phyloP scores from a whole-genome alignment of 352 stramenopile species.

The Bremia lactucae region DNA sequence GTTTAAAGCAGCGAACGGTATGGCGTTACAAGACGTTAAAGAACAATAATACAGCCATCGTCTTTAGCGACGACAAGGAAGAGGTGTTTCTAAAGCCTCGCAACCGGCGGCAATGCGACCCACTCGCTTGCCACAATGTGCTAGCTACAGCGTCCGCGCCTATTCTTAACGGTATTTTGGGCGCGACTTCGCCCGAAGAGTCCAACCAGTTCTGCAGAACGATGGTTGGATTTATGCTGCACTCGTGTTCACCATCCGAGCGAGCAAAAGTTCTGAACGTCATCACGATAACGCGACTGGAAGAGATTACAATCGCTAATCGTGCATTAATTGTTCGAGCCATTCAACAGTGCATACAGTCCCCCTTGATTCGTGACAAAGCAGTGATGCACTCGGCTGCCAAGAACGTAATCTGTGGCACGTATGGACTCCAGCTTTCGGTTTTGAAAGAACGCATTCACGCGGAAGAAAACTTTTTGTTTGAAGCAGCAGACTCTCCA shows the following conservation, averaged over 20 bases:
- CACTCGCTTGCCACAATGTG: slow-evolving; percentile 69
- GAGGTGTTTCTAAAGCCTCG: slow-evolving; percentile 61
- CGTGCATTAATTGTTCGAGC: slow-evolving; percentile 65
- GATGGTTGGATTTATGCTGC: slow-evolving; percentile 82
- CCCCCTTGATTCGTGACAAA: slow-evolving; percentile 59
- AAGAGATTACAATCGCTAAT: slow-evolving; percentile 67
- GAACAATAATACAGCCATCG: slow-evolving; percentile 54
- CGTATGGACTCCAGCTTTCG: slow-evolving; percentile 55
- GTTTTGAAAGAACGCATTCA: slow-evolving; percentile 76
- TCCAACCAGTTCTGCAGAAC: slow-evolving; percentile 69
- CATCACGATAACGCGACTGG: slow-evolving; percentile 48
- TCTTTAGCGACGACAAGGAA: slow-evolving; percentile 62
- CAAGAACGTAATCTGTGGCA: slow-evolving; percentile 61
- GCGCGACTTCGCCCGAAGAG: slow-evolving; percentile 59
- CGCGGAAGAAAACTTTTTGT: slow-evolving; percentile 40
- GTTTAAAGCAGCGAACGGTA: slow-evolving; percentile 68
- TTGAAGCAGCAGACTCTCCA: slow-evolving; percentile 22
- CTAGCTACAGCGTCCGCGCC: slow-evolving; percentile 38
- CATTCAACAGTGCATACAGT: slow-evolving; percentile 69
- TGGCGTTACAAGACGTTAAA: slow-evolving; percentile 80
- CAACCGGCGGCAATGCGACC: slow-evolving; percentile 43
- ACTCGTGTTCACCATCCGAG: slow-evolving; percentile 46
- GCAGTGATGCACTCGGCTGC: slow-evolving; percentile 48
- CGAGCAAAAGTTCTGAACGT: slow-evolving; percentile 65
- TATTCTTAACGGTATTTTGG: slow-evolving; percentile 71